Evolutionary conservation across 2,329 filamentous ascomycete species (phyloP).

Genomic region (Pseudomassariella vexata): DNA sequence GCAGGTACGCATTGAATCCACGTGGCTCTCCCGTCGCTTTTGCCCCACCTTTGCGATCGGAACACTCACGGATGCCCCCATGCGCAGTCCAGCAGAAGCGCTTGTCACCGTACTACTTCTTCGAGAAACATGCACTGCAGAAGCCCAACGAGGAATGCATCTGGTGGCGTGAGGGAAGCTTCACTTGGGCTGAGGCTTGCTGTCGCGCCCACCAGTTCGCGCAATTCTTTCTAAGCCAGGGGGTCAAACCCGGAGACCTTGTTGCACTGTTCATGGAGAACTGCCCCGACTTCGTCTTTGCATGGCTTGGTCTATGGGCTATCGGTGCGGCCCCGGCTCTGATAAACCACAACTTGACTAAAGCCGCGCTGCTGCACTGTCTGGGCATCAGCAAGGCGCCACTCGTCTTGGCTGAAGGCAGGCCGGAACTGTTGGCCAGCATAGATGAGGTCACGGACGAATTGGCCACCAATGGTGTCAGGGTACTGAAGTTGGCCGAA

Average conservation of each 20-base stretch:
- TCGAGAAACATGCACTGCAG: slow-evolving; percentile 49
- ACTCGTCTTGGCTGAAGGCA: slow-evolving; percentile 54
- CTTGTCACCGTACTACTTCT: slow-evolving; percentile 59
- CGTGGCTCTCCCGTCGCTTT: slow-evolving; percentile 10
- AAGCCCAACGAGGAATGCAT: slow-evolving; percentile 52
- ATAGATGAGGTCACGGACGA: slow-evolving; percentile 52
- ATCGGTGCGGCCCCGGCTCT: slow-evolving; percentile 65
- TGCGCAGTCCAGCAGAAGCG: slow-evolving; percentile 42
- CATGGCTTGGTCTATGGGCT: slow-evolving; percentile 58
- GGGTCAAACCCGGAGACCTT: slow-evolving; percentile 53
- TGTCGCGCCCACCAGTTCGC: slow-evolving; percentile 55
- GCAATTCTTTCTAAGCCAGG: slow-evolving; percentile 54
- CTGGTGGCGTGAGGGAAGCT: slow-evolving; percentile 59
- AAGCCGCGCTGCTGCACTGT: slow-evolving; percentile 60
- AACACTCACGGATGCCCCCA: too few relatives aligned
- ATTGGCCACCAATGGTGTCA: slow-evolving; percentile 45
- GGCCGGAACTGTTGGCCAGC: slow-evolving; percentile 45
- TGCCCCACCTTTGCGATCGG: too few relatives aligned
- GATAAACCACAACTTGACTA: slow-evolving; percentile 65
- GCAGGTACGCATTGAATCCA: too few relatives aligned
- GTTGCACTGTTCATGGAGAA: slow-evolving; percentile 65
- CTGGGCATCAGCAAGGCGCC: slow-evolving; percentile 50
- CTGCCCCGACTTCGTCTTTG: slow-evolving; percentile 60
- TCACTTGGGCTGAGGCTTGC: slow-evolving; percentile 53
- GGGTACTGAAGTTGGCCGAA: slow-evolving; percentile 46